Evolutionary conservation across 2,329 filamentous ascomycete genomes (phyloP), one percentile per base, ranked within the genome.

Genomic region (Botrytis sinoallii): DNA sequence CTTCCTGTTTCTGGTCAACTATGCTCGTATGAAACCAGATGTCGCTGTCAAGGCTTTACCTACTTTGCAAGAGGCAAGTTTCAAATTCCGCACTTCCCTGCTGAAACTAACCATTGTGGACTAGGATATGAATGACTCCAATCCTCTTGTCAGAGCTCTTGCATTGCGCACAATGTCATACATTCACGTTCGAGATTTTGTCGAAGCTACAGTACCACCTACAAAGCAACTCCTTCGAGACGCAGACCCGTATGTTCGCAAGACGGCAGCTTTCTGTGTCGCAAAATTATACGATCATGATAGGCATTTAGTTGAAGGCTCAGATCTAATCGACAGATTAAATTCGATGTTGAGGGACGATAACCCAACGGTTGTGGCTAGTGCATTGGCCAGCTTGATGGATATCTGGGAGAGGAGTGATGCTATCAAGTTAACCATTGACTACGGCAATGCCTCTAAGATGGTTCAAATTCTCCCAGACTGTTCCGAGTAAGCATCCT

Each of bases 361-460:
- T 82, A 99, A 99, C 80, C 95, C 96, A 0, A 99, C 96, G 0
- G 96, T 99, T 4, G 95, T 99, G 35, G 95, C 96, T 18, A 98
- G 95, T 81, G 95, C 97, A 10, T 84, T 99, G 76, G 95, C 96
- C 40, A 88, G 93, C 52, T 83, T 99, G 80, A 96, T 97, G 89
- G 96, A 99, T 83, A 98, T 99, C 68, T 99, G 96, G 96, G 96
- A 98, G 82, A 89, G 95, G 74, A 98, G 95, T 81, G 95, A 98
- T 83, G 94, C 93, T 74, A 99, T 99, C 83, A 98, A 97, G 82
- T 90, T 99, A 76, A 98, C 96, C 5, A 98, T 99, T 79, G 96
- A 99, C 84, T 98, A 99, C 82, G 90, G 90, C 76, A 99, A 97
- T 83, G 96, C 96, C 40, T 98, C 95, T 70, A 99, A 99, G 84